Conservation (phyloP, 768 basidiomycete genomes). For the Macrolepiota albuminosa region DNA sequence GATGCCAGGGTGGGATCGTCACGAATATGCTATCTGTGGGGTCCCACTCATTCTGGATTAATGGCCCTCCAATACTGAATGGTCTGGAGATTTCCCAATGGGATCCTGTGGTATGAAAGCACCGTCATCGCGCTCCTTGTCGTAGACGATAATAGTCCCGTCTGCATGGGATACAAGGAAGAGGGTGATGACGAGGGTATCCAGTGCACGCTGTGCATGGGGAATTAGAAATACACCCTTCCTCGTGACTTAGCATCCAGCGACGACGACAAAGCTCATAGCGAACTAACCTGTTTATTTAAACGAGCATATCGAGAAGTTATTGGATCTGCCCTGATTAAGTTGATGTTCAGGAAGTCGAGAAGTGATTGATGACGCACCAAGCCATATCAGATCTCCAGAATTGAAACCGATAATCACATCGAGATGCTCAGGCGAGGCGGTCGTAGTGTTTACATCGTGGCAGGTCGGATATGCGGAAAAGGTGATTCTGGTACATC, state of each 20-base stretch:
- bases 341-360: neutral
- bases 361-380: slow-evolving; percentile 33
- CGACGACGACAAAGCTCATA: neutral
- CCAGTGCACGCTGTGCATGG: slow-evolving; percentile 89
- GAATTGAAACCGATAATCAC: slow-evolving; percentile 89
- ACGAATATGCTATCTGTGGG: slow-evolving; percentile 72
- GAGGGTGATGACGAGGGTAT: slow-evolving; percentile 72
- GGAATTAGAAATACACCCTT: slow-evolving; percentile 78
- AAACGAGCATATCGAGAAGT: slow-evolving; percentile 78
- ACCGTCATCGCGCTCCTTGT: slow-evolving; percentile 88
- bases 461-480: slow-evolving; percentile 88
- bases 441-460: slow-evolving; percentile 77
- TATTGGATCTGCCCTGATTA: slow-evolving; percentile 58
- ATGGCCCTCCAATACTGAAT: slow-evolving; percentile 24
- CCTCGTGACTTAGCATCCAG: neutral
- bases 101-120: slow-evolving; percentile 63
- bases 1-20: slow-evolving; percentile 85
- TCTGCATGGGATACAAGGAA: slow-evolving; percentile 88
- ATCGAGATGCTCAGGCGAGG: slow-evolving; percentile 75
- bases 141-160: slow-evolving; percentile 85
- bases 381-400: slow-evolving; percentile 96
- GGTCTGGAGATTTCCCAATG: slow-evolving; percentile 23
- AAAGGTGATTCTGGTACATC: too few species aligned
- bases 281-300: slow-evolving; percentile 76
- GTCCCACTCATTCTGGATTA: slow-evolving; percentile 61